A percentile compares a stretch with the other conserved stretches of the same genome.
phyloP scores from a whole-genome alignment of 441 rosid species.

The Kokia cookei region DNA sequence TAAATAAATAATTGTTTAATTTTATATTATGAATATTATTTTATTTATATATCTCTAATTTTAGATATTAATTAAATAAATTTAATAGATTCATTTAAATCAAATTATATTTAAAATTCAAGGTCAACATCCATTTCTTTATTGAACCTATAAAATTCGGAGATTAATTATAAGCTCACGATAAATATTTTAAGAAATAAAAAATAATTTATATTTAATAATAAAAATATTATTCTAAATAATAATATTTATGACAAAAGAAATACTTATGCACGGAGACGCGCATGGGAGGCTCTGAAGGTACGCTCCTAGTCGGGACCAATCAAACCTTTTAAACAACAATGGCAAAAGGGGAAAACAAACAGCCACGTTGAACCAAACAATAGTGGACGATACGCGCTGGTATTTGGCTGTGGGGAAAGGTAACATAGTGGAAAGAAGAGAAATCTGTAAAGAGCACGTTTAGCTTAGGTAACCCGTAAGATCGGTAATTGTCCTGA shows the following conservation, averaged over 20 bases:
- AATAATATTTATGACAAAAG: not conserved
- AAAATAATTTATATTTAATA: too few species aligned
- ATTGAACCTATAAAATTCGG: too few species aligned
- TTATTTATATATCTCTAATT: too few species aligned
- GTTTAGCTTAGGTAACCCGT: slow-evolving; percentile 10
- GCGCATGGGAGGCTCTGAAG: not conserved
- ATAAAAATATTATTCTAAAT: too few species aligned
- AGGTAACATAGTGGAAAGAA: not conserved
- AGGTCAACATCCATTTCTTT: too few species aligned
- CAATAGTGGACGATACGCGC: not conserved
- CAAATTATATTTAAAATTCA: too few species aligned
- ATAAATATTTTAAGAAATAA: too few species aligned
- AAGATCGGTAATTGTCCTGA: slow-evolving; percentile 6
- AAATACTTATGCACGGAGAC: not conserved
- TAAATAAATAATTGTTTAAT: too few species aligned
- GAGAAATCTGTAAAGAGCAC: not conserved
- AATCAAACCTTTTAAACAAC: not conserved
- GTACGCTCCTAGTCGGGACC: not conserved
- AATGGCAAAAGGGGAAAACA: not conserved
- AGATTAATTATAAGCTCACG: too few species aligned
- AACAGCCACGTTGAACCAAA: not conserved
- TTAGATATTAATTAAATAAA: too few species aligned
- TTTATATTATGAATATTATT: too few species aligned
- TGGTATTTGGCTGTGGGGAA: not conserved
- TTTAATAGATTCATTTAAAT: too few species aligned